Base-by-base conservation (phyloP, 140 eudicot species). In the Bidens hawaiensis region DNA sequence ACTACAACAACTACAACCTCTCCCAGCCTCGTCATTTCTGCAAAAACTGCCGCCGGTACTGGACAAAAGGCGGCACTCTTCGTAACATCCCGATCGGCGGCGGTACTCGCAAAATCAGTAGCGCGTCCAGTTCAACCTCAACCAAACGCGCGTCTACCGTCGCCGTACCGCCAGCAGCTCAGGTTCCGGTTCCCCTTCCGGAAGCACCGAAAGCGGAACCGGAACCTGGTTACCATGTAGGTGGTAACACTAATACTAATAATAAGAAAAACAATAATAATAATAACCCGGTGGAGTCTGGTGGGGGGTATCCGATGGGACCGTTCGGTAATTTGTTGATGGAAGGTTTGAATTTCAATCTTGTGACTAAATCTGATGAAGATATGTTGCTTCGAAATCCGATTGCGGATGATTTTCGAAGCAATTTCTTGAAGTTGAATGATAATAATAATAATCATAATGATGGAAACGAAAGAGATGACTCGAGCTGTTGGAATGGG, bases 21-120 rank as follows among this genome's bases (percentile, higher is more conserved):
- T 88, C 96, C 13, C 96, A 88, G 85, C 96, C 96, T 5, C 85
- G 96, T 31, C 88, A 85, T 70, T 88, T 74, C 48, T 88, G 96
- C 62, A 88, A 88, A 77, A 73, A 67, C 61, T 88, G 96, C 26
- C 68, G 79, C 1, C 60, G 96, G 10, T 88, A 88, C 47, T 88
- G 96, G 96, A 88, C 96, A 6, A 88, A 88, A 75, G 96, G 96
- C 62, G 96, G 96, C 16, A 76, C 88, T 1, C 86, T 88, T 9
- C 70, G 89, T 15, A 85, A 85, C 78, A 79, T 85, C 46, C 94
- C 94, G 0, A 72, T 85, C 42, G 94, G 94, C 30, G 94, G 94
- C 43, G 89, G 78, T 15, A 82, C 80, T 50, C 76, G 94, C 40
- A 85, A 85, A 72, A 71, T 59, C 67, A 57, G 82, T 13, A 85